These are phyloP conservation scores for Zoysia pacifica DNA, from an alignment of 176 grass and related monocot genomes.

Conservation along the genomic window DNA sequence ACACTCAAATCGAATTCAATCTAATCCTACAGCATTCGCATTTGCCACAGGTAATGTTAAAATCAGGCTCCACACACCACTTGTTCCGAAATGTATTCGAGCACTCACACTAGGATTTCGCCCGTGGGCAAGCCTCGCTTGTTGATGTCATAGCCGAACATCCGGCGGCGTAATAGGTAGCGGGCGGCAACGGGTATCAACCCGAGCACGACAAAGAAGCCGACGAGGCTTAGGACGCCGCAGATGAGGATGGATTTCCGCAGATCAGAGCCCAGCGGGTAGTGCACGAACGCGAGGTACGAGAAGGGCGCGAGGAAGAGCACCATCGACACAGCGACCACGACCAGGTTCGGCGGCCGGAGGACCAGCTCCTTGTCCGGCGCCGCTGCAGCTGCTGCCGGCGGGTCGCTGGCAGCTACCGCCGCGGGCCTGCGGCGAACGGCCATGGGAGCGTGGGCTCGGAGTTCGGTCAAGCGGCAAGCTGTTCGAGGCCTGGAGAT, in stretches of 20 bases:
- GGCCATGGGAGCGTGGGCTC: slow-evolving; percentile 40
- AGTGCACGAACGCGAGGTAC: slow-evolving; percentile 85
- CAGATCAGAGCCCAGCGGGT: slow-evolving; percentile 67
- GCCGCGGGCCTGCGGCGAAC: slow-evolving; percentile 48
- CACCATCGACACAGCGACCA: slow-evolving; percentile 43
- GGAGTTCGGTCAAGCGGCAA: not conserved
- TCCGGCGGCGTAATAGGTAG: slow-evolving; percentile 72
- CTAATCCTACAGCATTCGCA: not conserved
- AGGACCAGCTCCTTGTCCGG: slow-evolving; percentile 47
- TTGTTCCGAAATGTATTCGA: not conserved
- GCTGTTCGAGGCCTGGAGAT: not conserved
- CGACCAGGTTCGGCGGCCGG: slow-evolving; percentile 60
- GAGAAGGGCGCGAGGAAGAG: slow-evolving; percentile 84
- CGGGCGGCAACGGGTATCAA: slow-evolving; percentile 82
- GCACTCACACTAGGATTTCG: slow-evolving; percentile 82
- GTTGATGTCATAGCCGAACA: slow-evolving; percentile 98
- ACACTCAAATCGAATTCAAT: not conserved
- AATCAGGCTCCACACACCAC: not conserved
- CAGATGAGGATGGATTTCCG: slow-evolving; percentile 74
- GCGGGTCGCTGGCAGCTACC: slow-evolving; percentile 23
- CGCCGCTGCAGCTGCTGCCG: not conserved
- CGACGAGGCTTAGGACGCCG: slow-evolving; percentile 69
- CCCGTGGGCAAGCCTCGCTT: slow-evolving; percentile 85
- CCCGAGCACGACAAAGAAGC: slow-evolving; percentile 57
- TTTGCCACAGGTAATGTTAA: slow-evolving; percentile 3